Base-by-base conservation (phyloP, 441 rosid species). In the Jatropha multifida region DNA sequence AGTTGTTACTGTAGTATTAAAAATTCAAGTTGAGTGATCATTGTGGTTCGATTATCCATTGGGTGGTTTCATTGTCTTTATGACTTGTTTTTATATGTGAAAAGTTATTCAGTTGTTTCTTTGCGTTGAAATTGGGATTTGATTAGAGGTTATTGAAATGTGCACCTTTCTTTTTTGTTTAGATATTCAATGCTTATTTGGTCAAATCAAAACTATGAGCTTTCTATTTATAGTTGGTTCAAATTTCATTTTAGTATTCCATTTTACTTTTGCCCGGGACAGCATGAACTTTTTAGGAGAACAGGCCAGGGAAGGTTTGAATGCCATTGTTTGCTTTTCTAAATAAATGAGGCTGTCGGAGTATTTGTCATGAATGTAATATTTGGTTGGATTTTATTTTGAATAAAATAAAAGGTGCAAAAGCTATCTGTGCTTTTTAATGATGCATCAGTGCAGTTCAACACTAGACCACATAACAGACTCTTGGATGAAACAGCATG, bases 101-200 rank as follows among this genome's bases (percentile, higher is more conserved):
- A 60, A 15, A 20, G 44, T 27, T 65, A 67, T 48, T 67, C 20
- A 54, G 7, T 68, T 73, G 46, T 27, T 42, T 41, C 23, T 17
- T 54, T 46, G 65, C 66, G 48, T 46, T 49, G 52, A 61, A 69
- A 51, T 59, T 58, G 12, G 66, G 15, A 48, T 17, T 37, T 56
- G 48, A 18, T 61, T 71, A 40, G 40, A 46, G 49, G 55, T 41
- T 62, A 9, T 74, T 70, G 27, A 51, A 75, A 76, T 55, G 49
- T 46, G 58, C 46, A 26, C 37, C 40, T 7, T 23, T 26, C 32
- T 23, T 58, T 8, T 51, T 11, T 27, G 26, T 0, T 69, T 7
- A 3, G 15, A 10, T 32, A 75, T 46, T 75, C 26, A 37, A 46
- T 59, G 60, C 52, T 7, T 48, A n/a, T 15, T 75, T 59, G 40